Base-by-base conservation (phyloP, 73 alveolate species). In the Urostyla sp. region DNA sequence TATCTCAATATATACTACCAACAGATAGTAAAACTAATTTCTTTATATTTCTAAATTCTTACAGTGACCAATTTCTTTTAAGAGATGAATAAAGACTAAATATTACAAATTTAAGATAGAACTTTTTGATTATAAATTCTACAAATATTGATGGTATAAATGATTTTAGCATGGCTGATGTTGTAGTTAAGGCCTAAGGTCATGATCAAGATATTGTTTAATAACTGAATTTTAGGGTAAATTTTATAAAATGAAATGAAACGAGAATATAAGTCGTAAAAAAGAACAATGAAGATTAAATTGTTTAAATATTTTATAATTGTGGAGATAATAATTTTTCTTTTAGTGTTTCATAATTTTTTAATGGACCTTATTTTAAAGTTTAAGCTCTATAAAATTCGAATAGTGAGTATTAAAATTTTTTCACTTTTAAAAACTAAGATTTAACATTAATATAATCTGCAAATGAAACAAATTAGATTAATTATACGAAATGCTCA, bases 281-380 rank as follows among this genome's bases (percentile, higher is more conserved):
- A 18, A 43, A n/a, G 37, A 21, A 36, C 34, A 40, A 37, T 37
- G 43, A 45, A 1, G 2, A 20, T 6, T 16, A 13, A 6, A 16
- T 6, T 6, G 18, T 55, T 5, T 7, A 20, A 7, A 30, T 69
- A 10, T 69, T 69, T 23, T 69, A 69, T 24, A 69, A 69, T 49
- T 69, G 83, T 69, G 83, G 83, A 46, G 83, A 69, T 48, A 54
- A 69, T 35, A 30, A 43, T 34, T 69, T 69, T 35, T 24, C n/a
- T 16, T 69, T 37, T 31, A 44, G 52, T 28, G 54, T 69, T 0
- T 27, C 51, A 20, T 67, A 69, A 16, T 24, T 69, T 6, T 48
- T 69, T 48, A 45, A 69, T 69, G 83, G 83, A 24, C 83, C 83
- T 4, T 46, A 69, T 69, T 69, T 69, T 31, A 27, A 69, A 7